A percentile compares a stretch with the other conserved stretches of the same genome.
Conservation (phyloP, 352 stramenopile species). For the Saprolegnia parasitica region DNA sequence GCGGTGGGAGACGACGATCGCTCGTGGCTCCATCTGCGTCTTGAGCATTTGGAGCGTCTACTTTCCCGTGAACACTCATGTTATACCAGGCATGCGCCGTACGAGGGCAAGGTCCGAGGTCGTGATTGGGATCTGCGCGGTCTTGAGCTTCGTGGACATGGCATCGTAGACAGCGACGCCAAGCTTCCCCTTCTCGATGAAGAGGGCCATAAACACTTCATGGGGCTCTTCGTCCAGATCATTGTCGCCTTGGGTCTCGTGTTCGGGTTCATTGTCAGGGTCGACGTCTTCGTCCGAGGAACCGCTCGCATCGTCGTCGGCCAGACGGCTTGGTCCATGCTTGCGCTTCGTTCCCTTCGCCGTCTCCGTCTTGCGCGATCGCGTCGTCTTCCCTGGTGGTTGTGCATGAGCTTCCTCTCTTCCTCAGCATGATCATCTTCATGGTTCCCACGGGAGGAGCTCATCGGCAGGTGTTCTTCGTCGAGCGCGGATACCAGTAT, state of each 20-base stretch:
- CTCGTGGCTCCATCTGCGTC: slow-evolving; percentile 19
- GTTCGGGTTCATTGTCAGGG: slow-evolving; percentile 1
- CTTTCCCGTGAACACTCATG: slow-evolving; percentile 43
- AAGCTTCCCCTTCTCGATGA: slow-evolving; percentile 60
- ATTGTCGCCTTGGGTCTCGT: slow-evolving; percentile 25
- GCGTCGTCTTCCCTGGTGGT: background rate
- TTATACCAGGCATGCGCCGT: background rate
- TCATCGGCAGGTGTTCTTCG: too few relatives aligned
- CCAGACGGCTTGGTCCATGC: background rate
- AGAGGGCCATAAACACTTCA: slow-evolving; percentile 61
- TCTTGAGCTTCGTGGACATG: slow-evolving; percentile 57
- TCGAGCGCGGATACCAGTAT: too few relatives aligned
- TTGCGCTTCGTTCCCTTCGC: background rate
- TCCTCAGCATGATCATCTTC: background rate
- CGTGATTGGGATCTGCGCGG: slow-evolving; percentile 35
- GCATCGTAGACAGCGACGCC: slow-evolving; percentile 75
- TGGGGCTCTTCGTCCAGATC: slow-evolving; percentile 46
- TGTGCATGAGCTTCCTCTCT: background rate
- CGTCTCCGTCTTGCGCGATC: background rate
- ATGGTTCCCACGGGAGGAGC: too few relatives aligned
- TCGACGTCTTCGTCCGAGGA: background rate
- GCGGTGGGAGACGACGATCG: slow-evolving; percentile 15
- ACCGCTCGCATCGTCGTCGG: background rate
- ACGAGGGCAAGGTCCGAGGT: slow-evolving; percentile 1
- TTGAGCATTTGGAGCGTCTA: background rate